Conservation (phyloP, 495 filamentous ascomycete species). For the Lophium mytilinum region DNA sequence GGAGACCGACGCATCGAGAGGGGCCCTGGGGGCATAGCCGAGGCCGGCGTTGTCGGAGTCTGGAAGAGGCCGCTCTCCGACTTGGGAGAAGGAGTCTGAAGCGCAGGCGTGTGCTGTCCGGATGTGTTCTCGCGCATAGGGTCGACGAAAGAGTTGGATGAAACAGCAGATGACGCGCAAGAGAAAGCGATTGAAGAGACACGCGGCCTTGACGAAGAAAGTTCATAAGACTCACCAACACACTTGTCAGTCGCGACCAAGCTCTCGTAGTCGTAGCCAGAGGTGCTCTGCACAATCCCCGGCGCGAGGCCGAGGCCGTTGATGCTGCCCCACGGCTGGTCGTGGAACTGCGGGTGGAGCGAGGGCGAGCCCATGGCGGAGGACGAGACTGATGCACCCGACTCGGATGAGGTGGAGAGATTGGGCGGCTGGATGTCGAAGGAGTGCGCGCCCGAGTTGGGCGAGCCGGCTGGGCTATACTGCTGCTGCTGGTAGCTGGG, state of each 20-base stretch:
- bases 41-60: conserved; percentile 44
- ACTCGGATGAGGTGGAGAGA: conserved; percentile 60
- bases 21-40: conserved; percentile 36
- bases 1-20: conserved; percentile 13
- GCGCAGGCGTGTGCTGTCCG: conserved; percentile 11
- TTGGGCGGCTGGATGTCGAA: conserved; percentile 38
- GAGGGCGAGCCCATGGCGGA: conserved; percentile 77
- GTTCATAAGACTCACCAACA: conserved; percentile 66
- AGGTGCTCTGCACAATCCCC: conserved; percentile 52
- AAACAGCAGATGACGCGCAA: conserved; percentile 20
- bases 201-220: conserved; percentile 32
- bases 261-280: conserved; percentile 49
- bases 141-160: conserved; percentile 1
- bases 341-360: conserved; percentile 47
- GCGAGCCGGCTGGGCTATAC: conserved; percentile 27
- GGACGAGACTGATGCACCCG: conserved; percentile 64
- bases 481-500: conserved; percentile 6
- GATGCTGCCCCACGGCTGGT: conserved; percentile 51
- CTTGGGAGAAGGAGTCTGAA: not conserved
- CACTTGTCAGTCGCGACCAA: conserved; percentile 52
- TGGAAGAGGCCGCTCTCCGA: conserved; percentile 34
- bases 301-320: conserved; percentile 58
- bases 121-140: conserved; percentile 8
- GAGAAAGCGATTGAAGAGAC: conserved; percentile 11
- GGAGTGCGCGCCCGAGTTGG: conserved; percentile 29